Percentiles rank a stretch among this genome's conserved stretches.
These are phyloP conservation scores for Cryphonectria parasitica DNA, from an alignment of 2,329 filamentous ascomycete genomes.

Conservation along the genomic window DNA sequence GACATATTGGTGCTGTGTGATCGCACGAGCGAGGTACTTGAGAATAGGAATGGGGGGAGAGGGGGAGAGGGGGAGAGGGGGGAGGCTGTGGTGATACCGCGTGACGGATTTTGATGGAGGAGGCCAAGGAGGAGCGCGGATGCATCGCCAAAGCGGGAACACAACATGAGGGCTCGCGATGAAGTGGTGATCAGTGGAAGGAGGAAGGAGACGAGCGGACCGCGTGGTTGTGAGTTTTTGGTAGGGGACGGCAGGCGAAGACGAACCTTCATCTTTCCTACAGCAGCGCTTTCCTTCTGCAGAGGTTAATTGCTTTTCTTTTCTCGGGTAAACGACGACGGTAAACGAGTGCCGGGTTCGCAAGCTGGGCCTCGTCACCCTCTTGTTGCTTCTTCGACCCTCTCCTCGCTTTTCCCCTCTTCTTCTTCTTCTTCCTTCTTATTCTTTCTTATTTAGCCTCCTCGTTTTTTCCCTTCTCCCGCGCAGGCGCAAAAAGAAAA, in stretches of 20 bases:
- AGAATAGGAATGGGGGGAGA: background rate
- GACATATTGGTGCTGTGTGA: constrained; percentile 8
- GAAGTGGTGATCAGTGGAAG: background rate
- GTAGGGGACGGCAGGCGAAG: background rate
- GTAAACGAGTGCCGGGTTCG: background rate
- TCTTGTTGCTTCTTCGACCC: background rate
- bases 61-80: too few species aligned
- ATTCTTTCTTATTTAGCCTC: background rate
- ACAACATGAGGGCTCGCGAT: background rate
- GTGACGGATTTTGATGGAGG: background rate
- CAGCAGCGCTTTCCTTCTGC: constrained; percentile 13
- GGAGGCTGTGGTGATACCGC: background rate
- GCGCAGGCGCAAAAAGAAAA: background rate
- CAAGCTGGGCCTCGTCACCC: constrained; percentile 8
- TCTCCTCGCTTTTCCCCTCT: background rate
- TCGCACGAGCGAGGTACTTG: background rate
- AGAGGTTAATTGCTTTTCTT: background rate
- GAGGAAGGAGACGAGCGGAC: background rate
- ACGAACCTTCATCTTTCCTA: constrained; percentile 17
- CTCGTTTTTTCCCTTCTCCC: background rate
- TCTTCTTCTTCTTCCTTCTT: background rate
- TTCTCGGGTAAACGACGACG: background rate
- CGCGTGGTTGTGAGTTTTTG: background rate
- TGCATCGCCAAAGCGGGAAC: background rate
- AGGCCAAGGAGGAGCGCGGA: background rate